Conservation (phyloP, 1,284 basidiomycete species). For the Ganoderma sinense region DNA sequence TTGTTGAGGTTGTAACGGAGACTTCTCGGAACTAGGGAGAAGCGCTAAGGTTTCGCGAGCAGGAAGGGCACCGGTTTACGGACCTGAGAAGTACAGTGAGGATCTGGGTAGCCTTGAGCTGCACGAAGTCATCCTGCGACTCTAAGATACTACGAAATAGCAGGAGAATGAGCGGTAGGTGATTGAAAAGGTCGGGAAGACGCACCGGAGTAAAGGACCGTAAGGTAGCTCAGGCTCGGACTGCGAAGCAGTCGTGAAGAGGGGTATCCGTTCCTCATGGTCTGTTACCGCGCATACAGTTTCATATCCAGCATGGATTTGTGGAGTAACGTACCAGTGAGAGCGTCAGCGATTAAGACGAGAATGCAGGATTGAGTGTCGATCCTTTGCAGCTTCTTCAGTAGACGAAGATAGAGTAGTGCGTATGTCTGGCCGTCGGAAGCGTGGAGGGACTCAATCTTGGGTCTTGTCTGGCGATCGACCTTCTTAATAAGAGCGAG, state of each 20-base stretch:
- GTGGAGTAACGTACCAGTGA: constrained; percentile 65
- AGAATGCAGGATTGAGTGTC: constrained; percentile 96
- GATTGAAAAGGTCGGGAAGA: neutral
- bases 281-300: constrained; percentile 49
- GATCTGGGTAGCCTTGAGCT: constrained; percentile 90
- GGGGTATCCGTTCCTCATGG: constrained; percentile 79
- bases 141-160: constrained; percentile 69
- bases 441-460: constrained; percentile 77
- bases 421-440: constrained; percentile 88
- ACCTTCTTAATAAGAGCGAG: constrained; percentile 91
- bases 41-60: neutral
- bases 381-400: constrained; percentile 92
- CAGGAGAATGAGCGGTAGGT: constrained; percentile 18
- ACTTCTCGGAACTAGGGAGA: constrained; percentile 58
- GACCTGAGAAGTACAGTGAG: constrained; percentile 86
- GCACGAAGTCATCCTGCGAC: constrained; percentile 92
- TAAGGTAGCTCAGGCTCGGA: constrained; percentile 86
- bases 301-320: neutral
- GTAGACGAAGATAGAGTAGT: constrained; percentile 87
- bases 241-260: constrained; percentile 70
- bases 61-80: constrained; percentile 23
- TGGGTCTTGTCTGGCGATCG: constrained; percentile 79
- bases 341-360: constrained; percentile 90
- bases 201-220: constrained; percentile 82
- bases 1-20: constrained; percentile 60